Evolutionary conservation across 768 basidiomycete species (phyloP), one percentile per base, ranked within the genome.

Genomic region (Lactarius akahatsu): DNA sequence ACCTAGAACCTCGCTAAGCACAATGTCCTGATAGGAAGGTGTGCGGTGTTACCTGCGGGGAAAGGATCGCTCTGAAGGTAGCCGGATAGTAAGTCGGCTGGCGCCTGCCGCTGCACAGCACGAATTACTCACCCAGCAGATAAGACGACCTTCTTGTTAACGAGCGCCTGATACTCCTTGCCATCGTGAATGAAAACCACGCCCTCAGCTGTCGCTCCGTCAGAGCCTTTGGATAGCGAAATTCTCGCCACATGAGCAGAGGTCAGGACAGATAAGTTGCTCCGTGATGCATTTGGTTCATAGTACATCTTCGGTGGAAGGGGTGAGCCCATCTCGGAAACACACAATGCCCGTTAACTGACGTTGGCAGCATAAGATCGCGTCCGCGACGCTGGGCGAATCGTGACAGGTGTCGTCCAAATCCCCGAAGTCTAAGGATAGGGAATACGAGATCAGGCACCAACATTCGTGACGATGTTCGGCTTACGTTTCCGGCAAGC

Each of bases 211-310:
- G 59, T 61, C 16, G 56, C 57, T n/a, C 30, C 58, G 3, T 18
- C 30, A 5, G n/a, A 26, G 32, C 8, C 28, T 57, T 65, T 58
- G n/a, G 54, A 50, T n/a, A 68, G 28, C 20, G 59, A 50, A 23
- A 66, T 38, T 45, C 43, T 69, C 56, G 61, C 34, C 11, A 69
- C 68, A 28, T 67, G 65, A 43, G 68, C 68, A 8, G 57, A 67
- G 13, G 68, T 63, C 30, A 74, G 59, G 52, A 74, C 73, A 15
- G 26, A 32, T 9, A 74, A 56, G 57, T 74, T 74, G 28, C 26
- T 47, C 28, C 72, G 67, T 7, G 64, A 62, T 15, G 66, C 56
- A 52, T 71, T 69, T 9, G 73, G 73, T 40, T 63, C 41, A 32
- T 74, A 73, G 56, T 73, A 73, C 61, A 55, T 59, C 68, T 69